Conservation (phyloP, 768 basidiomycete species). For the Termitomyces sp. region DNA sequence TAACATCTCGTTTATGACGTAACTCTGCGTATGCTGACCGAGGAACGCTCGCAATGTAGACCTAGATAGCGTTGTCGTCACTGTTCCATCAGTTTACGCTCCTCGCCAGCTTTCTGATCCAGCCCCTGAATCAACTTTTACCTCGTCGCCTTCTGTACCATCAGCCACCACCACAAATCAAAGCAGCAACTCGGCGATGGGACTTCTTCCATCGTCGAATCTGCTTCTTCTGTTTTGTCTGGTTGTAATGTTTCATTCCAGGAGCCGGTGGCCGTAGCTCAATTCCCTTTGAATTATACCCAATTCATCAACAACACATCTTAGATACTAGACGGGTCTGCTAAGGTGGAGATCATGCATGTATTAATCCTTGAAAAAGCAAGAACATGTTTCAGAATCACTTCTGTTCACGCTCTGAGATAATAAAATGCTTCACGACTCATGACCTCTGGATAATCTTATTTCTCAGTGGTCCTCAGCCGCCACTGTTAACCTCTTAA, state of each 20-base stretch:
- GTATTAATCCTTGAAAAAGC: background rate
- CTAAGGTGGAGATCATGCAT: background rate
- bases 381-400: background rate
- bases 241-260: background rate
- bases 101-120: conserved; percentile 24
- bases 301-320: background rate
- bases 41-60: conserved; percentile 19
- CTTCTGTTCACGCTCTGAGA: background rate
- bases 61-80: conserved; percentile 39
- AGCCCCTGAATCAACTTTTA: background rate
- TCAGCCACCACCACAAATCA: background rate
- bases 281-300: background rate
- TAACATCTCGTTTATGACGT: background rate
- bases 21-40: background rate
- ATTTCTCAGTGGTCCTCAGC: background rate
- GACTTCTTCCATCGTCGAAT: background rate
- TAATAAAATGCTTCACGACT: background rate
- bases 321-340: background rate
- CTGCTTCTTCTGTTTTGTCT: conserved; percentile 4
- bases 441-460: background rate
- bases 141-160: conserved; percentile 1
- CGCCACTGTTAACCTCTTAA: background rate
- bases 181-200: background rate
- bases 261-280: background rate
- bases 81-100: conserved; percentile 35